Base-by-base conservation (phyloP, 352 stramenopile species). In the Globisporangium recalcitrans region DNA sequence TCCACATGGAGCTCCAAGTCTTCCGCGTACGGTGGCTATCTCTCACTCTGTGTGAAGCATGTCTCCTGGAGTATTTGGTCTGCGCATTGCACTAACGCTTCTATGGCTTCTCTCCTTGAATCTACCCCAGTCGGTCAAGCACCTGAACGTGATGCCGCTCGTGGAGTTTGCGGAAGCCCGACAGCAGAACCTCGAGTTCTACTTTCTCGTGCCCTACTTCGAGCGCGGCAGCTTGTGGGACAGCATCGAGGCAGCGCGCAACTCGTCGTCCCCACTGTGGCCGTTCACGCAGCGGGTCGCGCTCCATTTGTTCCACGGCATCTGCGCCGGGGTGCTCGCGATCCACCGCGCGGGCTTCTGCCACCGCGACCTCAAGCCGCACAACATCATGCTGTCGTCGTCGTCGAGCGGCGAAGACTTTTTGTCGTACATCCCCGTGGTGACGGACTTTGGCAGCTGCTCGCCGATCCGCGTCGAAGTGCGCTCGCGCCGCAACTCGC, bases 361-460 rank as follows among this genome's bases (percentile, higher is more conserved):
- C 52, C 88, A 96, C 58, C 77, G 86, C 19, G 86, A 95, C 59
- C 75, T 96, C 31, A 95, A 93, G 68, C 85, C 85, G 13, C 86
- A 95, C 60, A 95, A 95, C 42, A 69, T 96, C 1, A 59, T 96
- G 57, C 63, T 96, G 13, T 86, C 78, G 27, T 88, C 80, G 27
- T 82, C 76, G 24, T 79, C 78, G 0, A 73, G 66, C 60, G 80
- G 74, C 48, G 80, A 87, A 52, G 79, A 90, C 53, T 83, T 82
- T 6, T 66, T 92, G n/a, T 71, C 82, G 13, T 90, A 83, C 34
- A 87, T 90, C 48, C 85, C 88, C 2, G 76, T 96, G 16, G 71
- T 96, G 40, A 95, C 85, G 49, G 85, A 94, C 71, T 93, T 96
- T 69, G 86, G 87, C 32, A 93, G 82, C 62, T 92, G 82, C 58